Base-by-base conservation (phyloP, 1,284 basidiomycete genomes). In the Rhodofomes roseus region DNA sequence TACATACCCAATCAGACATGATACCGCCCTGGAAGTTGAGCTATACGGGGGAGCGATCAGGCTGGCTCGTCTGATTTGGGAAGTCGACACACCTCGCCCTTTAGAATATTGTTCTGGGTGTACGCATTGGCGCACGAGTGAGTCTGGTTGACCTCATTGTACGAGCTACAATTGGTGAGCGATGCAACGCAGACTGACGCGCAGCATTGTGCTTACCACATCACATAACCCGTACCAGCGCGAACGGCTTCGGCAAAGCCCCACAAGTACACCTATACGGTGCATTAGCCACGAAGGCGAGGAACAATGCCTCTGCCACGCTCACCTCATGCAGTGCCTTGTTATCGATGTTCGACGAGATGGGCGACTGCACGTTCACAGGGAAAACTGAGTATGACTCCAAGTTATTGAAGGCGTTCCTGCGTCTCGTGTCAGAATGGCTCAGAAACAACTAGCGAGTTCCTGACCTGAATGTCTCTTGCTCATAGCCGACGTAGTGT, bases 111-210 rank as follows among this genome's bases (percentile, higher is more conserved):
- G 69, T 91, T 92, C 61, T 90, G 72, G 5, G 80, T 79, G 68
- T 85, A 79, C 60, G 81, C 78, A 68, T 92, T 90, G 67, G 90
- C 85, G 65, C 88, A 90, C 0, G 86, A 80, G 65, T 77, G 89
- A 0, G 81, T 84, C 16, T 82, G 79, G 68, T 92, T 91, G 70
- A 87, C 79, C 79, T 23, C 25, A 22, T 34, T 20, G 22, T 43
- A 58, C 6, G 5, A 56, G 22, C 16, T 22, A n/a, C 34, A 22
- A n/a, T n/a, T n/a, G 6, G 12, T 6, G 12, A 39, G 16, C 16
- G 7, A 18, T 27, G 20, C 23, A 20, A 14, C 9, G 8, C 23
- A 12, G 23, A 22, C 43, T 22, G 43, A 44, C 5, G 23, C 43
- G 41, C 43, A 23, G n/a, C 23, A 9, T 7, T 22, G 16, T 22